Conservation (phyloP, 306 rosid genomes). For the Dalbergia cochinchinensis region DNA sequence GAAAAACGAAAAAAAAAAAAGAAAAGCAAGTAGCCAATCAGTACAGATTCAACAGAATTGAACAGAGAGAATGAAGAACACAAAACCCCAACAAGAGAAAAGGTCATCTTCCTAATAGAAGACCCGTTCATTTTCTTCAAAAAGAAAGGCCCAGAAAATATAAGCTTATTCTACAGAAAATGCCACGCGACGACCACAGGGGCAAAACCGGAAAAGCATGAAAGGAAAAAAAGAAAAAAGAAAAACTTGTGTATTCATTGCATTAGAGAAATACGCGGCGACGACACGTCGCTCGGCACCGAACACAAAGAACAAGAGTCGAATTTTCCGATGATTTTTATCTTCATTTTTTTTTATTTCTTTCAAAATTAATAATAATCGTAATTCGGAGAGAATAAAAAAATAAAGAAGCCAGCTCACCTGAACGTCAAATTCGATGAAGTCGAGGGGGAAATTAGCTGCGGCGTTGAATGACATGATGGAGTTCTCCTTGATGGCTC, state of each 20-base stretch:
- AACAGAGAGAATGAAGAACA: background rate
- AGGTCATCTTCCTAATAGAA: background rate
- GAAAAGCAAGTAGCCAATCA: slow-evolving; percentile 35
- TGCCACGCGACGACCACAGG: background rate
- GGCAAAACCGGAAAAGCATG: slow-evolving; percentile 10
- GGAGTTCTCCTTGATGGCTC: slow-evolving; percentile 76
- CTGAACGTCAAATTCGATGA: slow-evolving; percentile 88
- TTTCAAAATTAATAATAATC: no score
- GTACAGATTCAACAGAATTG: slow-evolving; percentile 29
- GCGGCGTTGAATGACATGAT: slow-evolving; percentile 75
- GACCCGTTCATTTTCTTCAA: background rate
- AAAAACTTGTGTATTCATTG: background rate
- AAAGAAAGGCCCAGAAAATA: background rate
- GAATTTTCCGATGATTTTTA: background rate
- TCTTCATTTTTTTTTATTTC: background rate
- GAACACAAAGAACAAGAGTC: slow-evolving; percentile 7
- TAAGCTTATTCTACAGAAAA: background rate
- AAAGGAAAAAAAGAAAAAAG: background rate
- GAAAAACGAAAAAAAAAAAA: background rate
- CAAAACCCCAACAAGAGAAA: background rate
- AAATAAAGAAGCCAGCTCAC: slow-evolving; percentile 31
- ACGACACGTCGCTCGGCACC: background rate
- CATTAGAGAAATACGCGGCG: slow-evolving; percentile 5
- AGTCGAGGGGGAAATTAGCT: slow-evolving; percentile 63
- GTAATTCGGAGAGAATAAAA: no score